Percentiles rank a stretch among this genome's conserved stretches.
Evolutionary conservation across 1,284 basidiomycete species (phyloP).

Genomic region (Apiotrichum gracile): DNA sequence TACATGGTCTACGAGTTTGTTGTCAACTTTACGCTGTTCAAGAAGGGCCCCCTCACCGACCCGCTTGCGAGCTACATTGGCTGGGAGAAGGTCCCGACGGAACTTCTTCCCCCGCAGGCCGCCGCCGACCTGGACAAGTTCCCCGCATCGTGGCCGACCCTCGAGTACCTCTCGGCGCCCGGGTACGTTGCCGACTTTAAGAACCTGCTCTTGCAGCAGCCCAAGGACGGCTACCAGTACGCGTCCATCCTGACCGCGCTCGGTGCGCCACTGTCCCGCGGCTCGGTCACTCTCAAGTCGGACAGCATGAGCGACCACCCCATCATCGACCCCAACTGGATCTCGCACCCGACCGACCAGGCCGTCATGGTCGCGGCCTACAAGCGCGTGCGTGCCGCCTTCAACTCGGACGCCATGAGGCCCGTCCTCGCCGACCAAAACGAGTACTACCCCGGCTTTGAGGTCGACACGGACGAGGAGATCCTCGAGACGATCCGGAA

Average conservation of each 20-base stretch:
- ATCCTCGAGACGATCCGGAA: background rate
- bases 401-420: background rate
- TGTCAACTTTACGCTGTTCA: background rate
- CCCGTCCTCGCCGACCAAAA: background rate
- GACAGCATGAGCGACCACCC: background rate
- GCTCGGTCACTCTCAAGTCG: background rate
- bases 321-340: background rate
- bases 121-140: background rate
- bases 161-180: background rate
- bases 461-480: conserved; percentile 1
- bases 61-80: background rate
- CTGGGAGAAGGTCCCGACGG: background rate
- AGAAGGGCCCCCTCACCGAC: background rate
- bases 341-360: conserved; percentile 4
- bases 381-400: background rate
- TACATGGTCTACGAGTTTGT: background rate
- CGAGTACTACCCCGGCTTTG: conserved; percentile 1
- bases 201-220: background rate
- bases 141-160: background rate
- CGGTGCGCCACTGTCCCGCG: background rate
- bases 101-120: background rate
- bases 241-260: conserved; percentile 1
- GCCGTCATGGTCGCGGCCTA: conserved; percentile 2
- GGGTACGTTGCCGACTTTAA: background rate
- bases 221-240: conserved; percentile 3